Base-by-base conservation (phyloP, 805 yeast species). In the Zygosaccharomyces bailii region DNA sequence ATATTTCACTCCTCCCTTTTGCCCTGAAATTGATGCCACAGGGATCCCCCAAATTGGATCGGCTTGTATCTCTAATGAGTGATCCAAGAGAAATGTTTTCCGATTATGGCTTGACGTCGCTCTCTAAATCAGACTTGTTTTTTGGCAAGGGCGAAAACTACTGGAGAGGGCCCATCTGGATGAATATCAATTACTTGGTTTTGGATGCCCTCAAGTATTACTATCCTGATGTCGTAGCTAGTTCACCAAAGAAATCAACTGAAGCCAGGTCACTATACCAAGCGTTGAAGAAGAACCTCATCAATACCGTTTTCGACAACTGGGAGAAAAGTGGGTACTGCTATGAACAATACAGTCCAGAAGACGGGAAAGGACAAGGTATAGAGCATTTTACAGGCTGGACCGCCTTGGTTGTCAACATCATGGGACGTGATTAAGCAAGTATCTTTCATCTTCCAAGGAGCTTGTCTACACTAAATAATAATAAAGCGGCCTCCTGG, bases 111-210 rank as follows among this genome's bases (percentile, higher is more conserved):
- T 70, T 93, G 29, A 73, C 96, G 50, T 85, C 96, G 0, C 68
- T 93, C 29, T 85, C 96, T 0, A 80, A 79, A 55, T 54, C 72
- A 4, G 90, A 86, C 55, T 68, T 69, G 16, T 68, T 59, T 46
- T 93, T 84, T 66, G 84, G 84, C 44, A 77, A 82, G 0, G 91
- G 75, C 5, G 99, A 93, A 59, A 82, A 91, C 65, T 93, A 93
- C 68, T 93, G 99, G 99, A 77, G 96, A 51, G 93, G 96, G 1
- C 87, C 95, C 14, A 74, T 93, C 20, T 93, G 98, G 98, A 72
- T 89, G 54, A 86, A 89, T 62, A 85, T 93, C 58, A 93, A 93
- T 68, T 91, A 88, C 59, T 68, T 93, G 63, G 71, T 82, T 4
- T 69, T 93, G 34, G 93, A 88, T 42, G 75, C 86, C 4, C 69